Evolutionary conservation across 2,329 filamentous ascomycete genomes (phyloP).

Genomic region (Diaporthe vexans): DNA sequence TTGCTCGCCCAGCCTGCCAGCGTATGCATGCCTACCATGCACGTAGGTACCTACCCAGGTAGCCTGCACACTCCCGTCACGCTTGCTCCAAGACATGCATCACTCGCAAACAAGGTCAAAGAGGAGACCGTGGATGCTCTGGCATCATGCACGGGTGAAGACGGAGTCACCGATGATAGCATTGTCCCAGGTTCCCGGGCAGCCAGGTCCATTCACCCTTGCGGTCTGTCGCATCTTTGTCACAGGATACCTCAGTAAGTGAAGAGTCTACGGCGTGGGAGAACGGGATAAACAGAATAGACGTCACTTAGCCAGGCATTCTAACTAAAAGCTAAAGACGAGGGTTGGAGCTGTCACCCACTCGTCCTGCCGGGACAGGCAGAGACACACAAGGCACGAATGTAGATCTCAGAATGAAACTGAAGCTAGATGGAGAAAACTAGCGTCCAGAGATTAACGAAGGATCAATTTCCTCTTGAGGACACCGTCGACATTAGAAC

Average conservation of each 20-base stretch:
- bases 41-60: too few species aligned
- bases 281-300: neutral
- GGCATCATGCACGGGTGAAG: neutral
- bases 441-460: conserved; percentile 70
- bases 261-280: neutral
- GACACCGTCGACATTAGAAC: conserved; percentile 50
- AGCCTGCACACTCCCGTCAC: conserved; percentile 10
- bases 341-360: neutral
- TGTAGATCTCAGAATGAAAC: conserved; percentile 74
- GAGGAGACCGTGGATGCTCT: neutral
- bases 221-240: neutral
- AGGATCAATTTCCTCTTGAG: conserved; percentile 66
- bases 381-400: conserved; percentile 43
- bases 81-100: conserved; percentile 8
- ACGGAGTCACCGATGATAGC: neutral
- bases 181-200: neutral
- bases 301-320: neutral
- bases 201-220: neutral
- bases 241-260: neutral
- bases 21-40: neutral
- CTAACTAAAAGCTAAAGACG: neutral
- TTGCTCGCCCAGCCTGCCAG: neutral
- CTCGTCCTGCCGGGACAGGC: neutral
- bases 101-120: conserved; percentile 2
- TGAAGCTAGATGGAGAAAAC: conserved; percentile 62